Base-by-base conservation (phyloP, 495 filamentous ascomycete genomes). In the Tuber magnatum region DNA sequence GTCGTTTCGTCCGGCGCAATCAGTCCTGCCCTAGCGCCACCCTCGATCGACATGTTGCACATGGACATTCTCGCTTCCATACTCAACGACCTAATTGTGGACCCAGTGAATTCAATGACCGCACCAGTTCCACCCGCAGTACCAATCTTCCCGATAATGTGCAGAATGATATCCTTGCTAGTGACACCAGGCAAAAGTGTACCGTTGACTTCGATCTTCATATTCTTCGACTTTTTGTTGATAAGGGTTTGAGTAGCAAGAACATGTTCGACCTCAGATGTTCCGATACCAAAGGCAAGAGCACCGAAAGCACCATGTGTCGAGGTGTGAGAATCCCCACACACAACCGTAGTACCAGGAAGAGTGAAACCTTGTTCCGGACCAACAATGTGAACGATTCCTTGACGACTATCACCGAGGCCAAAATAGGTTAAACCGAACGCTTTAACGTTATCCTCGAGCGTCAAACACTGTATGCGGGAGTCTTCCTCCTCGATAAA, bases 21-120 rank as follows among this genome's bases (percentile, higher is more conserved):
- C 92, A 99, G 94, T 75, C 95, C 95, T 74, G 95, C 94, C 86
- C 95, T 88, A 56, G 95, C 95, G 85, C 95, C 95, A 75, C 86
- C 95, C 86, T 99, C 95, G 83, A 98, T 97, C n/a, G 94, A 93
- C 95, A 99, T 99, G 86, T 99, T 99, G 85, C 95, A 98, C 83
- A 99, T 95, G 74, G 93, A 97, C 94, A 99, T 98, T 81, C 95
- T 91, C 51, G 95, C 95, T 83, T 99, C 95, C 89, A 99, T 97
- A 85, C 93, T 97, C 79, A 99, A 86, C 61, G 84, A 85, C 77
- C 92, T 89, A 82, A 99, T 97, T 72, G 94, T 93, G 71, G 93
- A 96, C 71, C 95, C 95, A 80, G 93, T 96, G 88, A 92, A 99
- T 86, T 99, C 95, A 80, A 99, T 97, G 75, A 99, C 95, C 71